Conservation (phyloP, 495 filamentous ascomycete species). For the Podospora bellae-mahoneyi region DNA sequence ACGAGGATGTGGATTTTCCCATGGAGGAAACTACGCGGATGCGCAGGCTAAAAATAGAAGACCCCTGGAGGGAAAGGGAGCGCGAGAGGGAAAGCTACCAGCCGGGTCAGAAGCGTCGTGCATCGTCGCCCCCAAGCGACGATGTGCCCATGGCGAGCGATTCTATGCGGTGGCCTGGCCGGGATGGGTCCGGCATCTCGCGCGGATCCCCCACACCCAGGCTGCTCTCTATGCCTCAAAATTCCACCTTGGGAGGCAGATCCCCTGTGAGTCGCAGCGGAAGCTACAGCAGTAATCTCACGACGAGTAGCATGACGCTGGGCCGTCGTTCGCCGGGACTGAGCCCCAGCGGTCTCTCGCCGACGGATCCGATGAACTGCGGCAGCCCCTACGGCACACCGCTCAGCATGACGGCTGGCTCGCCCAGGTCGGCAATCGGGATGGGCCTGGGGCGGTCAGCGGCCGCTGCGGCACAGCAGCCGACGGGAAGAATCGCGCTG, state of each 20-base stretch:
- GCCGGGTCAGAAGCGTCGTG: slow-evolving; percentile 68
- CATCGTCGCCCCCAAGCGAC: slow-evolving; percentile 75
- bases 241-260: slow-evolving; percentile 64
- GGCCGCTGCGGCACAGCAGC: slow-evolving; percentile 36
- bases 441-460: slow-evolving; percentile 38
- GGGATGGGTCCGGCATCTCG: slow-evolving; percentile 51
- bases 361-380: slow-evolving; percentile 44
- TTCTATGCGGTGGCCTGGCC: slow-evolving; percentile 53
- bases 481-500: slow-evolving; percentile 33
- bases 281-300: slow-evolving; percentile 69
- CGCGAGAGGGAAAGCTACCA: slow-evolving; percentile 34
- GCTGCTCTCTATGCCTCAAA: slow-evolving; percentile 56
- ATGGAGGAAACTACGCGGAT: slow-evolving; percentile 62
- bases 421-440: slow-evolving; percentile 9
- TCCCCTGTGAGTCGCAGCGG: slow-evolving; percentile 69
- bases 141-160: slow-evolving; percentile 65
- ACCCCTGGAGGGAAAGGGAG: slow-evolving; percentile 35
- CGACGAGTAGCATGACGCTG: slow-evolving; percentile 70
- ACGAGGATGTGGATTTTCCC: slow-evolving; percentile 62
- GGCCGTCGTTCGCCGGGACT: slow-evolving; percentile 70
- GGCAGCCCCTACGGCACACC: slow-evolving; percentile 53
- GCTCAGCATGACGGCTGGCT: not conserved
- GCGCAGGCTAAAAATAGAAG: slow-evolving; percentile 58
- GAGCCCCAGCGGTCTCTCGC: slow-evolving; percentile 60
- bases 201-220: slow-evolving; percentile 56